Conservation (phyloP, 164 flowering plant genomes). For the Brasenia schreberi region DNA sequence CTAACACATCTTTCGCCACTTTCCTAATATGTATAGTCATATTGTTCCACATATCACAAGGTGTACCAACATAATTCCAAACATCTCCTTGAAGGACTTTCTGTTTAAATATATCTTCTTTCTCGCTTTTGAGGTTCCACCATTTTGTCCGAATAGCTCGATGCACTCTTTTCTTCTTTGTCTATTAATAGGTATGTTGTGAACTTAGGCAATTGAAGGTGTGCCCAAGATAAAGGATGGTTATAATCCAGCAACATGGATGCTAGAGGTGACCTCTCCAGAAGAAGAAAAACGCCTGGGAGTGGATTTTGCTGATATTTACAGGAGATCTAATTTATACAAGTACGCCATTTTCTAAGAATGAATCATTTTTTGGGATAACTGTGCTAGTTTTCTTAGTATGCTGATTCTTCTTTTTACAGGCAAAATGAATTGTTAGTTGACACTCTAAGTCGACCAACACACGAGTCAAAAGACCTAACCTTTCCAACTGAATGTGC, state of each 20-base stretch:
- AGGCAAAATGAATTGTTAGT: constrained; percentile 70
- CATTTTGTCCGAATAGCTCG: too few species aligned
- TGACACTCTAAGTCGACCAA: constrained; percentile 62
- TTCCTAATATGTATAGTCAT: too few species aligned
- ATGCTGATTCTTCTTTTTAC: constrained; percentile 13
- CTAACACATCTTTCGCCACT: too few species aligned
- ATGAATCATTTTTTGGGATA: background rate
- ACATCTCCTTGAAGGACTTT: too few species aligned
- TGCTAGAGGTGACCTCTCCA: constrained; percentile 83
- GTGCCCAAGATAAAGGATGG: constrained; percentile 69
- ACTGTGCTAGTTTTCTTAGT: background rate
- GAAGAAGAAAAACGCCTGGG: constrained; percentile 67
- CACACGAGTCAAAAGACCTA: constrained; percentile 42
- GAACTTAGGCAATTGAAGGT: constrained; percentile 64
- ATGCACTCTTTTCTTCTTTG: too few species aligned
- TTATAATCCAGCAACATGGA: constrained; percentile 94
- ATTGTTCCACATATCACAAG: too few species aligned
- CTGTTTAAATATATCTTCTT: too few species aligned
- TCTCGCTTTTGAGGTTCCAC: too few species aligned
- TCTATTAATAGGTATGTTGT: background rate
- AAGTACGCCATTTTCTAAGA: constrained; percentile 33
- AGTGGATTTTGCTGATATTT: constrained; percentile 85
- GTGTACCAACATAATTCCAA: too few species aligned
- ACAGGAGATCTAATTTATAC: constrained; percentile 45
- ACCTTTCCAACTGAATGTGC: constrained; percentile 74